Conservation (phyloP, 768 basidiomycete species). For the Pisolithus sp. region DNA sequence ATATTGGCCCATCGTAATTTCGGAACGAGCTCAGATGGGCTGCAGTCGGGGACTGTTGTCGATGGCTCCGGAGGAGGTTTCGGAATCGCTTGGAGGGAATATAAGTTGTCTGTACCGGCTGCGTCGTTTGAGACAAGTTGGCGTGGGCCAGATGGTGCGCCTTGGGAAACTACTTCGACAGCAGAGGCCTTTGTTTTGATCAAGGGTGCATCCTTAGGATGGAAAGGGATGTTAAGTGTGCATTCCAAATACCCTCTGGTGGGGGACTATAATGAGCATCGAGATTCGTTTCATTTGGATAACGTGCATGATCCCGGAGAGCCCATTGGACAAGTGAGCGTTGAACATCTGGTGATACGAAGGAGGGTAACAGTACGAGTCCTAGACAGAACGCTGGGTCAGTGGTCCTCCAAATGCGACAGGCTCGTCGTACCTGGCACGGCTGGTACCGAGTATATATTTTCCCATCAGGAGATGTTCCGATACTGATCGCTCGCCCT, state of each 20-base stretch:
- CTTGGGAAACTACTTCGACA: neutral
- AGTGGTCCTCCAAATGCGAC: neutral
- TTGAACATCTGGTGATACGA: constrained; percentile 58
- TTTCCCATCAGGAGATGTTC: neutral
- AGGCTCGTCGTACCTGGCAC: constrained; percentile 36
- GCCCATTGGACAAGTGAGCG: constrained; percentile 65
- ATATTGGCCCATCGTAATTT: constrained; percentile 95
- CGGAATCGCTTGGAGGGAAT: constrained; percentile 44
- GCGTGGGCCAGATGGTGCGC: constrained; percentile 44
- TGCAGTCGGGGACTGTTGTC: constrained; percentile 42
- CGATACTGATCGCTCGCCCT: constrained; percentile 1
- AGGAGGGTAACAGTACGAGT: constrained; percentile 76
- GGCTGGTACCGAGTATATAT: constrained; percentile 8
- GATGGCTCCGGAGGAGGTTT: constrained; percentile 67
- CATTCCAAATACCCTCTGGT: constrained; percentile 69
- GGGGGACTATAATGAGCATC: constrained; percentile 84
- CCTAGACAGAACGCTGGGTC: constrained; percentile 43
- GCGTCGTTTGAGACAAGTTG: constrained; percentile 69
- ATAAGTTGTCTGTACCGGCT: constrained; percentile 50
- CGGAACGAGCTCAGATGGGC: constrained; percentile 51
- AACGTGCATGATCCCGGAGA: constrained; percentile 64
- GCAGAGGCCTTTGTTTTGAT: constrained; percentile 31
- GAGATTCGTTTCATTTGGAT: constrained; percentile 86
- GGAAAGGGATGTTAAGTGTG: constrained; percentile 30
- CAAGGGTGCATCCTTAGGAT: constrained; percentile 32